These are phyloP conservation scores for Botrytis squamosa DNA, from an alignment of 2,329 filamentous ascomycete genomes.

Conservation along the genomic window DNA sequence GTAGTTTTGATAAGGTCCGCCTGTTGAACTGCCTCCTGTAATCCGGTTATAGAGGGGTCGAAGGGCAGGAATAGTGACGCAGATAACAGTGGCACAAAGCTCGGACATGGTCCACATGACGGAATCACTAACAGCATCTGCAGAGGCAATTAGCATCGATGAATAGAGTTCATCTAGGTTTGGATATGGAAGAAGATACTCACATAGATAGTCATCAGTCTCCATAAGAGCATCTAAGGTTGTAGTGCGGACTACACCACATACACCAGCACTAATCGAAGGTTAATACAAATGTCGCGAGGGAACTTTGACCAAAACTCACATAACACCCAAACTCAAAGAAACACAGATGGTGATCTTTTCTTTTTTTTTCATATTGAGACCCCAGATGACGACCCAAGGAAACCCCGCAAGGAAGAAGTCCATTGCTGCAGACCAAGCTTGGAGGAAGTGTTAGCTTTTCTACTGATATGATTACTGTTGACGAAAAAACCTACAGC, in stretches of 20 bases:
- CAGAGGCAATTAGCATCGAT: background rate
- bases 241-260: background rate
- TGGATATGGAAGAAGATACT: background rate
- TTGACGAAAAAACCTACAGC: background rate
- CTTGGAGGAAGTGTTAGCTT: background rate
- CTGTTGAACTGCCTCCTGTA: background rate
- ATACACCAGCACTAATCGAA: background rate
- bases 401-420: conserved; percentile 15
- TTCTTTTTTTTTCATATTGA: conserved; percentile 17
- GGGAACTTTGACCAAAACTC: background rate
- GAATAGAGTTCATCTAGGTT: background rate
- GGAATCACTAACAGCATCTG: conserved; percentile 17
- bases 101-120: conserved; percentile 19
- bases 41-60: conserved; percentile 14
- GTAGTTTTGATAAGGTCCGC: conserved; percentile 14
- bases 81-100: conserved; percentile 7
- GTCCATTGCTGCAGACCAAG: conserved; percentile 9
- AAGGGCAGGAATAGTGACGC: conserved; percentile 14
- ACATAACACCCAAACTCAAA: conserved; percentile 11
- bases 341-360: conserved; percentile 14
- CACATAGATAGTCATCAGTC: conserved; percentile 11
- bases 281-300: background rate
- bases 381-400: background rate
- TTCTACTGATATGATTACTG: too few relatives aligned
- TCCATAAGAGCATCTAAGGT: background rate